A percentile compares a stretch with the other conserved stretches of the same genome.
Evolutionary conservation across 2,329 filamentous ascomycete genomes (phyloP).

Genomic region (Alternaria novae-zelandiae): DNA sequence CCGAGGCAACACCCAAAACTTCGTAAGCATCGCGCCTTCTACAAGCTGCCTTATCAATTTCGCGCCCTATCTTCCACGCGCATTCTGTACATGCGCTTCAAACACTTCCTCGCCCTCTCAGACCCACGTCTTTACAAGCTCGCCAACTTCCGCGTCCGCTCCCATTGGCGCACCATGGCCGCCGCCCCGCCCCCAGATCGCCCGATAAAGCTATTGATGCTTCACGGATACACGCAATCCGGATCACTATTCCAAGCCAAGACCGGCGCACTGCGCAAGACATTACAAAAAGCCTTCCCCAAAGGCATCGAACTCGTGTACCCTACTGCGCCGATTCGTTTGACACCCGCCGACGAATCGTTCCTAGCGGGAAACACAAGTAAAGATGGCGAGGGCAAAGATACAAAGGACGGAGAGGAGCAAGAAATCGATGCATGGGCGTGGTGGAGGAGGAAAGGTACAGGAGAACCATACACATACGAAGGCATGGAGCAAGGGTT

Average conservation of each 20-base stretch:
- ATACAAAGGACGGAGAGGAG: conserved; percentile 50
- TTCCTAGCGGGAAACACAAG: conserved; percentile 54
- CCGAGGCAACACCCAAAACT: conserved; percentile 1
- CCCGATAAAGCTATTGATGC: conserved; percentile 57
- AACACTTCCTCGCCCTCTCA: conserved; percentile 3
- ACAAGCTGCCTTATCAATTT: neutral
- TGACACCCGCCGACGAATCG: conserved; percentile 56
- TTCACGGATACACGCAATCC: conserved; percentile 85
- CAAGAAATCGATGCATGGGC: conserved; percentile 73
- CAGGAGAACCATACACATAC: conserved; percentile 62
- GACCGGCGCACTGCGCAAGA: conserved; percentile 84
- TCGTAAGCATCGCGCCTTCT: neutral
- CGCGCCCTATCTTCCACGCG: neutral
- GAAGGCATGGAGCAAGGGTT: conserved; percentile 74
- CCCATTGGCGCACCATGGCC: conserved; percentile 39
- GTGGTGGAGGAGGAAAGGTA: conserved; percentile 79
- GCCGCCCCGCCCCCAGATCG: conserved; percentile 36
- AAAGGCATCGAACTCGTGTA: conserved; percentile 56
- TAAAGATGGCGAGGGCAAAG: conserved; percentile 14
- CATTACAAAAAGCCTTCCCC: conserved; percentile 75
- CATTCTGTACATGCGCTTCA: conserved; percentile 10
- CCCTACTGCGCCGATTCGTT: conserved; percentile 54
- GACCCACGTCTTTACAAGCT: conserved; percentile 12
- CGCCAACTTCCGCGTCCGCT: conserved; percentile 22
- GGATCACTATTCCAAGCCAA: conserved; percentile 85